phyloP scores from a whole-genome alignment of 345 rosid genomes.

The Aurinia saxatilis region DNA sequence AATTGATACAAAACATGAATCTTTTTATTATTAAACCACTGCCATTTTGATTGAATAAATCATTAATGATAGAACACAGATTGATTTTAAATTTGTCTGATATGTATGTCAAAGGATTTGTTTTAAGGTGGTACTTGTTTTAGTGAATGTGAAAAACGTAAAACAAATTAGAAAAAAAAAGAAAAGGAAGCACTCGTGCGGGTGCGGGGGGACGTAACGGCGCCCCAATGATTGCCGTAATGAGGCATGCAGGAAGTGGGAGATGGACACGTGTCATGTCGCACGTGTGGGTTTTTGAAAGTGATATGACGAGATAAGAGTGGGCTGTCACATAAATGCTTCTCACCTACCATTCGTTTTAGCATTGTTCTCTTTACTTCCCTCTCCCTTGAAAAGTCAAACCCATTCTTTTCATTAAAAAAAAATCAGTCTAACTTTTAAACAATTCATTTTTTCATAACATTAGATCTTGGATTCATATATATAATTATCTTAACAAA shows the following conservation, averaged over 20 bases:
- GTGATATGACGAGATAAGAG: constrained; percentile 18
- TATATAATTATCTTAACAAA: too few relatives aligned
- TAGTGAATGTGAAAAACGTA: background rate
- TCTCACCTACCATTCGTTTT: constrained; percentile 21
- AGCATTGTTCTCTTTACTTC: background rate
- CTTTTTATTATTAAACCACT: too few relatives aligned
- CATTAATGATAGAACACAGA: too few relatives aligned
- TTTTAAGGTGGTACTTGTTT: too few relatives aligned
- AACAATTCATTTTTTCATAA: too few relatives aligned
- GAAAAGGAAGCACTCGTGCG: constrained; percentile 26
- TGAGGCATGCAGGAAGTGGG: constrained; percentile 23
- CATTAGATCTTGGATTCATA: too few relatives aligned
- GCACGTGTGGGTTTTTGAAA: constrained; percentile 22
- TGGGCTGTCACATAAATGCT: constrained; percentile 24
- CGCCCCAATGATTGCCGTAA: constrained; percentile 32
- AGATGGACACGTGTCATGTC: constrained; percentile 16
- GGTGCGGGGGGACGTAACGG: constrained; percentile 30
- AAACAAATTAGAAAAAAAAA: background rate
- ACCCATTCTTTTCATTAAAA: background rate
- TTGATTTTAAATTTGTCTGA: too few relatives aligned
- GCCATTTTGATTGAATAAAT: too few relatives aligned
- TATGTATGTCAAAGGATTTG: too few relatives aligned
- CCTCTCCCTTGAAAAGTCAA: background rate
- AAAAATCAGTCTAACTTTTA: background rate
- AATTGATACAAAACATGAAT: too few relatives aligned